Base-by-base conservation (phyloP, 371 early-diverging fungal genomes). In the Ordospora colligata region DNA sequence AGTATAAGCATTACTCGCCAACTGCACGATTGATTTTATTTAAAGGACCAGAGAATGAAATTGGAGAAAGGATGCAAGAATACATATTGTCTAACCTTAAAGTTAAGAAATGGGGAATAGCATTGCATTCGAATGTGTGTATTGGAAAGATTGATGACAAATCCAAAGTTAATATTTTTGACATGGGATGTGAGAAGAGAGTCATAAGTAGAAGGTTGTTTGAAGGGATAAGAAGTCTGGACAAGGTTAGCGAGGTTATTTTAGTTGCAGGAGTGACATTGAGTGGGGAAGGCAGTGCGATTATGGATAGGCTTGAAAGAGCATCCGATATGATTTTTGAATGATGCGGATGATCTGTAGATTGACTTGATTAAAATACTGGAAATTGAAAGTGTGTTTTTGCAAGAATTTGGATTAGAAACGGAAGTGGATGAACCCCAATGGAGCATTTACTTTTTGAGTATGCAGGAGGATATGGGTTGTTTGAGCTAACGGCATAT, bases 1-100 rank as follows among this genome's bases (percentile, higher is more conserved):
- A 97, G 84, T 97, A 97, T 77, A 88, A 93, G 25, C 97, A 97
- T 86, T 99, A 99, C 81, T 90, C 94, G 6, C 97, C 97, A 1
- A 67, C 46, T 7, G 65, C 67, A n/a, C 68, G 73, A 32, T 49
- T 85, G 21, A 52, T 67, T 23, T 71, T 83, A 64, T 50, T 83
- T 19, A 69, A 27, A 44, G 79, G 76, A 11, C 12, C n/a, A 32
- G 52, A n/a, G 4, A 25, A 53, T 10, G 53, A 80, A 19, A 63
- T 54, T 6, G 46, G 54, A 45, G 45, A 58, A 11, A 17, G 27
- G n/a, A 27, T 69, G 45, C 54, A 25, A 2, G 52, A 52, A 19
- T 40, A 32, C 22, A 50, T 67, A 27, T 37, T 25, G 22, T 42
- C n/a, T 27, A 47, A 67, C n/a, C 53, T 42, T 3, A 25, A 76